Base-by-base conservation (phyloP, 73 alveolate species). In the Paraurostyla sp. region DNA sequence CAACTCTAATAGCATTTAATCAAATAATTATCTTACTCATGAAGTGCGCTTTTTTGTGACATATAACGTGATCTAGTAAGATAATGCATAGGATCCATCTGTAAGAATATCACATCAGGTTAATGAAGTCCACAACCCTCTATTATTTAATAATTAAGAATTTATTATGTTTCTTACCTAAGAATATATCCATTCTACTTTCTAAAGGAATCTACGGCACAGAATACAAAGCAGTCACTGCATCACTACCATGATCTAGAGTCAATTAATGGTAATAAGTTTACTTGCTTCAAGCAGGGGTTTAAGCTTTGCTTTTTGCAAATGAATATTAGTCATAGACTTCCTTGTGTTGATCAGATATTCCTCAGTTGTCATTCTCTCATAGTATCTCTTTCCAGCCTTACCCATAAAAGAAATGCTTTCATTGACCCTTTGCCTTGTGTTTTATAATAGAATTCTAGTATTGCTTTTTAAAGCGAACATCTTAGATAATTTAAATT, bases 81-180 rank as follows among this genome's bases (percentile, higher is more conserved):
- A 73, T 93, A 93, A 49, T 71, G 93, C 95, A 93, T 90, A 6
- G 97, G 95, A 57, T 93, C 94, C 88, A 90, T 56, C 57, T 93
- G 86, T 1, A 93, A 50, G 60, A 83, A 90, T n/a, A 93, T 38
- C 18, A 93, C 75, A 36, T 93, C 97, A 4, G 97, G 97, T 62
- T 52, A 41, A 49, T 54, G 63, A 16, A 22, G 38, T 15, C 62
- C 65, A 9, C 89, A 43, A 58, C 59, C 90, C 58, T 90, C 91
- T 43, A 30, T 57, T 45, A 16, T 46, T 15, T 13, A 38, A 23
- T 18, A 69, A 7, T 22, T 33, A 2, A 4, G 18, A 38, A 4
- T 30, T 11, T 42, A n/a, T 2, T 46, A 75, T 45, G 20, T 54
- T 30, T 13, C 65, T 23, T 0, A 75, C 75, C 73, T 42, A 83